Conservation (phyloP, 1,284 basidiomycete genomes). For the Vanrija pseudolonga region DNA sequence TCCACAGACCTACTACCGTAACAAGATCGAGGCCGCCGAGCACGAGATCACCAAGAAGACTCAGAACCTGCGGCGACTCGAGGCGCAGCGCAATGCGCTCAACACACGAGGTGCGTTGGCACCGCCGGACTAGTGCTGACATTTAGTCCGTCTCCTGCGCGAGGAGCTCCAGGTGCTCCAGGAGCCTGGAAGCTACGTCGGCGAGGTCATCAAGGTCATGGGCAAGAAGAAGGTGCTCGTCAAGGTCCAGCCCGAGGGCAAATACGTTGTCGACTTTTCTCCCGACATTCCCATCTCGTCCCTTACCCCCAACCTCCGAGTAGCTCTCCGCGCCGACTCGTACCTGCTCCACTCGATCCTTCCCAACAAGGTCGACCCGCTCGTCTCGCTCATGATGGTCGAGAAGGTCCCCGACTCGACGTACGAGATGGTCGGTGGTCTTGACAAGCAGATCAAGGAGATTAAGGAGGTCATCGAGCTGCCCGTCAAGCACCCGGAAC, state of each 20-base stretch:
- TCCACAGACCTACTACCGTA: constrained; percentile 78
- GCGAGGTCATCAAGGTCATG: constrained; percentile 98
- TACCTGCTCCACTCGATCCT: constrained; percentile 93
- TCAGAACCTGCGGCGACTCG: constrained; percentile 89
- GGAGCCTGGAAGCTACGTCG: constrained; percentile 96
- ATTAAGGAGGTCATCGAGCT: constrained; percentile 99
- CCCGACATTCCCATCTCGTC: constrained; percentile 76
- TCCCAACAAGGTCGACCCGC: constrained; percentile 91
- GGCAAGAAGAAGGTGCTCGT: constrained; percentile 98
- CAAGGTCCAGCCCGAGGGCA: constrained; percentile 97
- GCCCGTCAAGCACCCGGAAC: constrained; percentile 95
- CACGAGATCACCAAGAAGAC: constrained; percentile 93
- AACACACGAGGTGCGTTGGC: constrained; percentile 74
- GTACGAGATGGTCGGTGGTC: constrained; percentile 98
- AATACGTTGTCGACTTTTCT: constrained; percentile 97
- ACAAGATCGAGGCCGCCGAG: constrained; percentile 91
- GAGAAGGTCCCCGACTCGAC: constrained; percentile 99
- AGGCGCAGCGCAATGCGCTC: constrained; percentile 93
- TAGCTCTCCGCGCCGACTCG: constrained; percentile 92
- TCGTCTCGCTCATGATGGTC: constrained; percentile 99
- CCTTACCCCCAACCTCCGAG: constrained; percentile 82
- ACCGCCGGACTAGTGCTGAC: constrained; percentile 35
- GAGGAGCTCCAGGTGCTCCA: constrained; percentile 94
- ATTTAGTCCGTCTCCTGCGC: constrained; percentile 68
- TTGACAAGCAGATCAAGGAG: constrained; percentile 98